A percentile compares a stretch with the other conserved stretches of the same genome.
Evolutionary conservation across 108 stramenopile genomes (phyloP).

Genomic region (Nitzschia putrida): DNA sequence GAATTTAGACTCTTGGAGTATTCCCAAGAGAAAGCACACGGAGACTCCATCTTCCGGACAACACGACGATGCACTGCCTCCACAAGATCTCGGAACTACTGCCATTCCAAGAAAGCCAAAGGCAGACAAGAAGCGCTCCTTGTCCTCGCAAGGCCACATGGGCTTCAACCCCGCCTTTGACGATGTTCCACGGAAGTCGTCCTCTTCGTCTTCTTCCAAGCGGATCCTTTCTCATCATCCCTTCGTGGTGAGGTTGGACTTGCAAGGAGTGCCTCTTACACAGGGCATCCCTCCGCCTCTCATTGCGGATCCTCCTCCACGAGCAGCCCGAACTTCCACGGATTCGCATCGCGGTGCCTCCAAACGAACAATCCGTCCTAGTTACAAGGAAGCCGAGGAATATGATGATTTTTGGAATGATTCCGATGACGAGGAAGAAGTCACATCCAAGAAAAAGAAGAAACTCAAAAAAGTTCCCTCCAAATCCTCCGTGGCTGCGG

Average conservation of each 20-base stretch:
- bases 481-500: background rate
- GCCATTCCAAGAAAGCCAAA: slow-evolving; percentile 11
- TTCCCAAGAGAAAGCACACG: slow-evolving; percentile 24
- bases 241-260: background rate
- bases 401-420: background rate
- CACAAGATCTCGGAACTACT: background rate
- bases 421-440: slow-evolving; percentile 3
- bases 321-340: slow-evolving; percentile 3
- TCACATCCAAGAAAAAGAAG: background rate
- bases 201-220: too few relatives aligned
- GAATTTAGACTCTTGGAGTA: slow-evolving; percentile 16
- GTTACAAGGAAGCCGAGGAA: slow-evolving; percentile 17
- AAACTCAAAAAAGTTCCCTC: slow-evolving; percentile 6
- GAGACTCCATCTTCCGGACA: background rate
- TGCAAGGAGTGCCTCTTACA: background rate
- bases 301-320: slow-evolving; percentile 1
- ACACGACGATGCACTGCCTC: background rate
- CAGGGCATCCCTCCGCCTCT: background rate
- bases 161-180: slow-evolving; percentile 12
- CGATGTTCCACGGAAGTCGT: background rate
- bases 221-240: too few relatives aligned
- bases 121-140: background rate
- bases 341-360: background rate
- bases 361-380: slow-evolving; percentile 1
- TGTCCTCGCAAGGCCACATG: background rate